Base-by-base conservation (phyloP, 208 protist species). In the Crithidia fasciculata region DNA sequence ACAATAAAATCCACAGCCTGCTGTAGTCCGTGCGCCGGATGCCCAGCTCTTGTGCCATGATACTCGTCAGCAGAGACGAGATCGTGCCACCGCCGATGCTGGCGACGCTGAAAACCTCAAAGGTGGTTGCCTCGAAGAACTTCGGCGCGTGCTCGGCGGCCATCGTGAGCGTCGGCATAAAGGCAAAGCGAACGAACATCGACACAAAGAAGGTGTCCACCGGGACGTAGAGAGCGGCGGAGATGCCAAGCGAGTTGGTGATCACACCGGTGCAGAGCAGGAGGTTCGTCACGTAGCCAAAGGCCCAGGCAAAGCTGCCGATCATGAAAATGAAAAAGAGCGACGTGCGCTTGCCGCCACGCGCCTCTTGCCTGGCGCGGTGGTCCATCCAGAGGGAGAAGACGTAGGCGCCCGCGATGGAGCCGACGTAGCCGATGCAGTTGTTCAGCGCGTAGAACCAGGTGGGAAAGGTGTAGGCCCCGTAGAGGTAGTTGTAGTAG, bases 131-230 rank as follows among this genome's bases (percentile, higher is more conserved):
- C 72, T 85, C 78, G 41, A 86, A 86, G 64, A 63, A 68, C 67
- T 75, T 80, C 43, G 84, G 84, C n/a, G 81, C 73, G 74, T 84
- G 81, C 66, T 89, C 84, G 28, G 84, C 80, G 15, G 84, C 84
- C 72, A 89, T 78, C 8, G 67, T 67, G 12, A 89, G 49, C 39
- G 81, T 82, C 19, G 84, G 84, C 84, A 89, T 89, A 57, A 86
- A 86, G 43, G 84, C 84, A 50, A 89, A 86, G 68, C 84, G 84
- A 18, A 69, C 70, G 47, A 85, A 84, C 19, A 84, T 39, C 16
- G 65, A 74, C 40, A 80, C 76, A 44, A 84, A 75, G 50, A 89
- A 89, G 66, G 59, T 82, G 72, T 89, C 84, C 36, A 89, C 76
- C 0, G 78, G 71, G 13, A 89, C 68, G 72, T 82, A 89, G 16